Conservation (phyloP, 2,329 filamentous ascomycete species). For the Nigrospora sphaerica region DNA sequence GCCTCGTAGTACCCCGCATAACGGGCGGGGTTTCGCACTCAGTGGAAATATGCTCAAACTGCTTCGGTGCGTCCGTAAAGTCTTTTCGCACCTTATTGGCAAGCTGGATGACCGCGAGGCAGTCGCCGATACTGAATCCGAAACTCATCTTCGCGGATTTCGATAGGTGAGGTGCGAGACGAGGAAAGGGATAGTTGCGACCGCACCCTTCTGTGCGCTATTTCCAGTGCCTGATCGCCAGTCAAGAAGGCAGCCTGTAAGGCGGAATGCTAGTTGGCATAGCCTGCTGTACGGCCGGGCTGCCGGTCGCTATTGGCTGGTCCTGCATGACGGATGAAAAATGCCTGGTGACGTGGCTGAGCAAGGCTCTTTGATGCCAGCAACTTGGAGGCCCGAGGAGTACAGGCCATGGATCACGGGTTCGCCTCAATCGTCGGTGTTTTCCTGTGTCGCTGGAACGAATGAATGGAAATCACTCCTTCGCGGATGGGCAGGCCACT, state of each 20-base stretch:
- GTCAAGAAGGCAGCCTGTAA: neutral
- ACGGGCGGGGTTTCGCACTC: constrained; percentile 9
- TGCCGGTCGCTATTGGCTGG: too few species aligned
- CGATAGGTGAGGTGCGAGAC: neutral
- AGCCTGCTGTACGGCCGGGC: too few species aligned
- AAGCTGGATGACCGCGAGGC: constrained; percentile 19
- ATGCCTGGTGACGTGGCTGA: too few species aligned
- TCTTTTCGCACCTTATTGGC: constrained; percentile 16
- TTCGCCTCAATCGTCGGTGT: too few species aligned
- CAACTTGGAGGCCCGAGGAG: too few species aligned
- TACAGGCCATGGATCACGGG: too few species aligned
- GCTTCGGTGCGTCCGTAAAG: constrained; percentile 16
- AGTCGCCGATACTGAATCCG: constrained; percentile 24
- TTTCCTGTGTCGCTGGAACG: too few species aligned
- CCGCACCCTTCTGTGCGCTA: neutral
- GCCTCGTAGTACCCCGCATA: neutral
- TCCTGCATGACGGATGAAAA: too few species aligned
- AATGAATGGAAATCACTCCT: too few species aligned
- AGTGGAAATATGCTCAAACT: constrained; percentile 15
- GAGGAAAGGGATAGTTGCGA: neutral
- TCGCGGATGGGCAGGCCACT: too few species aligned
- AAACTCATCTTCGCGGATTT: constrained; percentile 20
- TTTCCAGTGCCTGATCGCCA: neutral
- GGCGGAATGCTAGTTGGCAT: neutral
- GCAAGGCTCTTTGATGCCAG: too few species aligned